phyloP scores from a whole-genome alignment of 2,329 filamentous ascomycete genomes.

The Cladophialophora yegresii region DNA sequence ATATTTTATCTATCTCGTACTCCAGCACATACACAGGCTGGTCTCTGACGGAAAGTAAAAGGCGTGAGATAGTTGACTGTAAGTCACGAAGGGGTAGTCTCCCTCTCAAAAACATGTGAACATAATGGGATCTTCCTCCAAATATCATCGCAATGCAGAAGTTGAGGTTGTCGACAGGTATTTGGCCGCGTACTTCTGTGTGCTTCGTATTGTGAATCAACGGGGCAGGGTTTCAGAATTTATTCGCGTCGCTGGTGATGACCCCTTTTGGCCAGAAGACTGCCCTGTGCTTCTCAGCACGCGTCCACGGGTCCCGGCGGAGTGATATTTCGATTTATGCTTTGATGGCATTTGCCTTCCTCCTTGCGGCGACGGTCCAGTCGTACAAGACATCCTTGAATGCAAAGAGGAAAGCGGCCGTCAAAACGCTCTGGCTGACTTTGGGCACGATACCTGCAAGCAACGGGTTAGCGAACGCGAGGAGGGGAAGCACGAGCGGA shows the following conservation, averaged over 20 bases:
- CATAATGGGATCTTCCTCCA: not conserved
- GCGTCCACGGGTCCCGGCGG: no score
- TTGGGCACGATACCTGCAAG: conserved; percentile 84
- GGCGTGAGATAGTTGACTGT: not conserved
- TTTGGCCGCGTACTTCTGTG: not conserved
- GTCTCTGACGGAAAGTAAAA: not conserved
- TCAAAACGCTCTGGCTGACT: conserved; percentile 94
- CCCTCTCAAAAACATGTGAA: not conserved
- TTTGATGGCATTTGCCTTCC: conserved; percentile 25
- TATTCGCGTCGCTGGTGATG: not conserved
- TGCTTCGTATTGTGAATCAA: not conserved
- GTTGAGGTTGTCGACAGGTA: not conserved
- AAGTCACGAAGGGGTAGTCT: not conserved
- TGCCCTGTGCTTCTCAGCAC: not conserved
- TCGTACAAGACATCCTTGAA: conserved; percentile 98
- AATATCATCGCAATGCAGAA: not conserved
- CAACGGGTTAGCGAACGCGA: conserved; percentile 10
- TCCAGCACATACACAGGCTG: not conserved
- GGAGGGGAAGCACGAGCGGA: conserved; percentile 6
- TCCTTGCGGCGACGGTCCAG: conserved; percentile 30
- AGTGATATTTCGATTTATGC: conserved; percentile 11
- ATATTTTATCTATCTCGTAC: not conserved
- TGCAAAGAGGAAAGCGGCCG: conserved; percentile 92
- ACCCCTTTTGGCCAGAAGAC: not conserved
- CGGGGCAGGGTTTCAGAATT: not conserved